Conservation (phyloP, 2,329 filamentous ascomycete genomes). For the Xylariales sp. region DNA sequence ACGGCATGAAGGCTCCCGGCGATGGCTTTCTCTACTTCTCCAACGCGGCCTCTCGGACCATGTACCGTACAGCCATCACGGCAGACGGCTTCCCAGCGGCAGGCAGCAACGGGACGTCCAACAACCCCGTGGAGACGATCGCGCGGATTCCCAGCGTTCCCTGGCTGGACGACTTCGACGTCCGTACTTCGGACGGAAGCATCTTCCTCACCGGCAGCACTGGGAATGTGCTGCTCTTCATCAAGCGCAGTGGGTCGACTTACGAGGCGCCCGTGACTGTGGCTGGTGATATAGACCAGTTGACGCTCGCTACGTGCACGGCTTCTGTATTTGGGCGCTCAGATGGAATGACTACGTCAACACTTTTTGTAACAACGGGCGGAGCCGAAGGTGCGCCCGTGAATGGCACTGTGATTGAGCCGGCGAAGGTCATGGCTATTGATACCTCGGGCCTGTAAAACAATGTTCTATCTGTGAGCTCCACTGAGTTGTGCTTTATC, state of each 20-base stretch:
- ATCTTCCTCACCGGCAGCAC: neutral
- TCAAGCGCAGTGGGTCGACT: neutral
- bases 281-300: neutral
- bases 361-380: conserved; percentile 21
- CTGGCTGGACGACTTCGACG: neutral
- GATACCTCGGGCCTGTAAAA: too few species aligned
- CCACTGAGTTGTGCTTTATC: too few species aligned
- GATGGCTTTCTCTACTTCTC: neutral
- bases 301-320: neutral
- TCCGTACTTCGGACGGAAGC: neutral
- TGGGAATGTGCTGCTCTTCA: too few species aligned
- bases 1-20: neutral
- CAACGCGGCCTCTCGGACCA: neutral
- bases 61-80: neutral
- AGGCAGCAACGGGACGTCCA: too few species aligned
- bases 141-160: neutral
- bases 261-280: neutral
- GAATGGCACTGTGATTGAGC: conserved; percentile 18
- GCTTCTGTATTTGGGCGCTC: neutral
- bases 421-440: conserved; percentile 23
- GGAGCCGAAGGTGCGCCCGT: conserved; percentile 15
- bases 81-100: neutral
- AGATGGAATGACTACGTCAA: neutral
- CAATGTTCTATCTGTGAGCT: too few species aligned
- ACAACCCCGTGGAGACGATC: neutral